Conservation (phyloP, 78 protist species). For the Bodo saltans region DNA sequence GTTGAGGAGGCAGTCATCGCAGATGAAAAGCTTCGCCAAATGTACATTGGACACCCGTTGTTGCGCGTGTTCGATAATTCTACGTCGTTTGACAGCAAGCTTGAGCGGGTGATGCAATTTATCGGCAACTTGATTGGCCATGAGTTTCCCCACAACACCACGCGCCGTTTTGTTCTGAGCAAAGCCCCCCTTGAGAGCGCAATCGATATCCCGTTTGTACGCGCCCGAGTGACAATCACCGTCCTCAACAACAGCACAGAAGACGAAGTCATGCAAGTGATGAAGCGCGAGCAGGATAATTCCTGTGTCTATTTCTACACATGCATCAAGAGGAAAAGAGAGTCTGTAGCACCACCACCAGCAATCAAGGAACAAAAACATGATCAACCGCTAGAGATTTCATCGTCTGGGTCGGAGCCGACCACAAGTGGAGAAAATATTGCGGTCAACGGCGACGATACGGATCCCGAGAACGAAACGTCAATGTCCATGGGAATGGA, state of each 20-base stretch:
- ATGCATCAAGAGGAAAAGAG: not conserved
- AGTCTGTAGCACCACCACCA: no score
- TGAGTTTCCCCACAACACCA: not conserved
- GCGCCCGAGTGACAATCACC: not conserved
- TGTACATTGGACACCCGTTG: conserved; percentile 33
- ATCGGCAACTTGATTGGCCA: conserved; percentile 14
- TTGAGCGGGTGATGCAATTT: not conserved
- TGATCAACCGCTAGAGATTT: no score
- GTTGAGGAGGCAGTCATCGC: conserved; percentile 20
- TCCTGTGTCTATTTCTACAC: not conserved
- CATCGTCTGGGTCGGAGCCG: no score
- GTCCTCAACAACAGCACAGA: not conserved
- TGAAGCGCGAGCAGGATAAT: not conserved
- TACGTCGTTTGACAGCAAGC: conserved; percentile 24
- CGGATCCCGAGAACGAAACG: not conserved
- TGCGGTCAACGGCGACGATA: no score
- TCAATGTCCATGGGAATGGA: not conserved
- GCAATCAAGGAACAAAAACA: no score
- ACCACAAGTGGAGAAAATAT: no score
- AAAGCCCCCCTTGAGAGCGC: not conserved
- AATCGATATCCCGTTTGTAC: not conserved
- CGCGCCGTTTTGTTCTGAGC: not conserved
- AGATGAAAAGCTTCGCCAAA: conserved; percentile 25
- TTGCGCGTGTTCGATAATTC: conserved; percentile 36
- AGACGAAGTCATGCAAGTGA: not conserved